Evolutionary conservation across 257 asterid genomes (phyloP).

Genomic region (Nicotiana benthamiana): DNA sequence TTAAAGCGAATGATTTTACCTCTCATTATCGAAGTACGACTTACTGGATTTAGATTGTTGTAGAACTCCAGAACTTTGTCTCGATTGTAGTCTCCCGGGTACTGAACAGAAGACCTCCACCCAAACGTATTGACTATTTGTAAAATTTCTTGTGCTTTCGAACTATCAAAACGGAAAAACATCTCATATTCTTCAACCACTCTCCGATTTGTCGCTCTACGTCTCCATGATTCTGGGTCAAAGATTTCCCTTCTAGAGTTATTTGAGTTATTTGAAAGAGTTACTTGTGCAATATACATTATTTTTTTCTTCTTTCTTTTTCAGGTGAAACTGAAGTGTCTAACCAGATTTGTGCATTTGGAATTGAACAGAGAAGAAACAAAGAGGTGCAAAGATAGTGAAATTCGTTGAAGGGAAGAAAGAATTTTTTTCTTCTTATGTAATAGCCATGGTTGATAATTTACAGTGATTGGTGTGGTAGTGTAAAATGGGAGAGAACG

Average conservation of each 20-base stretch:
- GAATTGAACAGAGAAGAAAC: too few species aligned
- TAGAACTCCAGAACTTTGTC: neutral
- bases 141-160: too few species aligned
- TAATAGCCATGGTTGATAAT: too few species aligned
- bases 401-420: too few species aligned
- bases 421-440: too few species aligned
- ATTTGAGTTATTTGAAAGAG: neutral
- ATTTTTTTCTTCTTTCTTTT: too few species aligned
- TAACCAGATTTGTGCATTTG: too few species aligned
- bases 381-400: too few species aligned
- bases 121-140: neutral
- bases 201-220: neutral
- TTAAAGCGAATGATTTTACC: neutral
- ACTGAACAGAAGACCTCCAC: neutral
- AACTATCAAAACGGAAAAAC: neutral
- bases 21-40: neutral
- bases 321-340: too few species aligned
- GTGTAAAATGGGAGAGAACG: too few species aligned
- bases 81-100: neutral
- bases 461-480: too few species aligned
- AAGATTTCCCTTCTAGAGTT: neutral
- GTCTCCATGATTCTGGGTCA: neutral
- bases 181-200: neutral
- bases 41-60: neutral
- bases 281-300: too few species aligned